These are phyloP conservation scores for Fusarium sp. DNA, from an alignment of 2,329 filamentous ascomycete species.

Conservation along the genomic window DNA sequence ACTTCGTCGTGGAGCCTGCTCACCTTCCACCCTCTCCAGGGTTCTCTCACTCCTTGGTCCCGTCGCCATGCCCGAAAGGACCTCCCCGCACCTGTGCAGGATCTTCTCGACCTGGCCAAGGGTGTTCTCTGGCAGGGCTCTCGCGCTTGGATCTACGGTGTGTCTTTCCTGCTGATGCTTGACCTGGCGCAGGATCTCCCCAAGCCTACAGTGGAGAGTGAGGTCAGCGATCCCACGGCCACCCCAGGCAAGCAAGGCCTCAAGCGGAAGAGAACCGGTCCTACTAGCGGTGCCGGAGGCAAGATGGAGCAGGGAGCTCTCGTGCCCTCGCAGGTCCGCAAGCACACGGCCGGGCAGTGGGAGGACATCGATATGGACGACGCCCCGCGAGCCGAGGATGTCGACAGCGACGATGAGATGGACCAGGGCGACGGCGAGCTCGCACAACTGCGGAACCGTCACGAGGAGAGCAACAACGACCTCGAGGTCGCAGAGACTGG, in stretches of 20 bases:
- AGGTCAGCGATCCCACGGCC: slow-evolving; percentile 42
- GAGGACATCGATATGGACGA: slow-evolving; percentile 55
- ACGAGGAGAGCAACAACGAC: slow-evolving; percentile 32
- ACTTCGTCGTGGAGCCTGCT: slow-evolving; percentile 74
- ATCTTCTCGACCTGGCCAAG: slow-evolving; percentile 83
- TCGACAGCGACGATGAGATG: slow-evolving; percentile 54
- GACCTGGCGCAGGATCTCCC: slow-evolving; percentile 80
- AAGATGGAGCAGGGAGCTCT: slow-evolving; percentile 62
- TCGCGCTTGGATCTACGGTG: slow-evolving; percentile 88
- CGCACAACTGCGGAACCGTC: slow-evolving; percentile 48
- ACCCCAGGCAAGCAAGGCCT: slow-evolving; percentile 48
- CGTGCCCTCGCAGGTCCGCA: slow-evolving; percentile 57
- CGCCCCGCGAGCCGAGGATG: slow-evolving; percentile 50
- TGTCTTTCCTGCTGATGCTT: slow-evolving; percentile 91
- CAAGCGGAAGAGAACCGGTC: slow-evolving; percentile 67
- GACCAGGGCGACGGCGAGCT: slow-evolving; percentile 51
- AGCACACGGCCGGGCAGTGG: slow-evolving; percentile 55
- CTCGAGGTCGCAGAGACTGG: slow-evolving; percentile 37
- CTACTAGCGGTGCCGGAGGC: slow-evolving; percentile 64
- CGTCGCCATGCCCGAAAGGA: slow-evolving; percentile 81
- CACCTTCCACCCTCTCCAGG: slow-evolving; percentile 82
- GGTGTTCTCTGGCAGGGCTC: slow-evolving; percentile 85
- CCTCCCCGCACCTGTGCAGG: slow-evolving; percentile 79
- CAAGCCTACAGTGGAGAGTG: slow-evolving; percentile 44
- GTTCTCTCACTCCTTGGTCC: slow-evolving; percentile 86